A percentile compares a stretch with the other conserved stretches of the same genome.
phyloP scores from a whole-genome alignment of 2,329 filamentous ascomycete species.

The Diaporthe batatas region DNA sequence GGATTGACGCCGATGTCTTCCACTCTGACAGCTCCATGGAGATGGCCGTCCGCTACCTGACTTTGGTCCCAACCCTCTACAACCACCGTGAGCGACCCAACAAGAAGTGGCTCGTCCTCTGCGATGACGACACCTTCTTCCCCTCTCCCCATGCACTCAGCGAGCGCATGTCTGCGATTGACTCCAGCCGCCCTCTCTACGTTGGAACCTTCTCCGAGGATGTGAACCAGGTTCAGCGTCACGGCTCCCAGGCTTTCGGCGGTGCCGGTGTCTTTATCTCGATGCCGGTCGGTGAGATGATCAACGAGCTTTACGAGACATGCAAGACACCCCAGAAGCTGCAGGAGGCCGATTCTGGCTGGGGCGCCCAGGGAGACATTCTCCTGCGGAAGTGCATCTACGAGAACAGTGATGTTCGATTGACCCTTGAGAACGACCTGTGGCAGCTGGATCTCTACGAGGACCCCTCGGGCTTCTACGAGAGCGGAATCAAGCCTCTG shows the following conservation, averaged over 20 bases:
- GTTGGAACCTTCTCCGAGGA: conserved; percentile 74
- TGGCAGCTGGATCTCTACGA: conserved; percentile 73
- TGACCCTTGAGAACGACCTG: conserved; percentile 69
- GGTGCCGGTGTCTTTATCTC: conserved; percentile 75
- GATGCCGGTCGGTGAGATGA: conserved; percentile 55
- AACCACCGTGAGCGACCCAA: conserved; percentile 61
- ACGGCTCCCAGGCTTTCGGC: conserved; percentile 74
- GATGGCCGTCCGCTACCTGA: conserved; percentile 71
- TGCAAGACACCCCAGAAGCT: conserved; percentile 64
- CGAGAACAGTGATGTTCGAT: conserved; percentile 69
- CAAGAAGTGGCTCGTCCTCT: conserved; percentile 72
- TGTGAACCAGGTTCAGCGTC: conserved; percentile 69
- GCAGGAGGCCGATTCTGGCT: conserved; percentile 67
- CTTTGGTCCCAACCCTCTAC: conserved; percentile 67
- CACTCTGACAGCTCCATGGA: conserved; percentile 65
- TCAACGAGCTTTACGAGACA: conserved; percentile 49
- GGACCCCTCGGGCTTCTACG: conserved; percentile 74
- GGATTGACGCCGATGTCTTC: conserved; percentile 70
- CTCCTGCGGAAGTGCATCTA: conserved; percentile 74
- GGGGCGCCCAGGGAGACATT: conserved; percentile 73
- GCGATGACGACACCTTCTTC: conserved; percentile 77
- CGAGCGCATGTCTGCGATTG: conserved; percentile 64
- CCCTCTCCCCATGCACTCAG: conserved; percentile 68
- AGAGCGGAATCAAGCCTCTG: conserved; percentile 70
- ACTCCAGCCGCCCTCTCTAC: conserved; percentile 67